Evolutionary conservation across 108 stramenopile genomes (phyloP), one percentile per base, ranked within the genome.

Genomic region (Stephanodiscus minutulus): DNA sequence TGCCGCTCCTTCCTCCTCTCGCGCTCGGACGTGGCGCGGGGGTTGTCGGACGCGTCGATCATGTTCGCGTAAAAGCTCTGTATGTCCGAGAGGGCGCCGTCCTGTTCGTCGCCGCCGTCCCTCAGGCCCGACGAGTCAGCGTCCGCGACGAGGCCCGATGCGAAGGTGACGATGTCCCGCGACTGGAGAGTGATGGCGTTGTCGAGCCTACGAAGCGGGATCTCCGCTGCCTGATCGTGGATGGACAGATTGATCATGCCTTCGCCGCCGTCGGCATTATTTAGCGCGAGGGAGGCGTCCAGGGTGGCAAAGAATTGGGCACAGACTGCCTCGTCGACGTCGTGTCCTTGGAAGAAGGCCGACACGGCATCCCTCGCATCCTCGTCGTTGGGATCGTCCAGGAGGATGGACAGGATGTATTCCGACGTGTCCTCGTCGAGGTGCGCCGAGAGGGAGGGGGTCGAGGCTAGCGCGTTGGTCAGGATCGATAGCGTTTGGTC

Each of bases 51-150:
- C 10, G 72, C 59, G 66, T 86, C 86, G 62, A 90, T 87, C 86
- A 87, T 86, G 57, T 90, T 90, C 5, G 87, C 89, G 64, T 82
- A 87, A 60, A 87, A 90, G 12, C 69, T 44, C 29, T 82, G 81
- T 58, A 90, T 85, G 43, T 74, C 49, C 4, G 85, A 82, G 1
- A 18, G 21, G 11, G 25, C 71, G 37, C 43, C 79, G n/a, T 28
- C 37, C n/a, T 58, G 74, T 29, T 68, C 36, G 28, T 22, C 62
- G 37, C 24, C 22, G 5, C 24, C 52, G 4, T 5, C 27, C 20
- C 29, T 62, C 58, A 29, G 18, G 2, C 31, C 31, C 31, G 31
- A 33, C 31, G 31, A 2, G 57, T 70, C 76, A 18, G 31, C 43
- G 31, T 82, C 76, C 7, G 85, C 85, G 8, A 59, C 33, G 4